These are phyloP conservation scores for Lepidium campestre DNA, from an alignment of 441 rosid genomes.

Conservation along the genomic window DNA sequence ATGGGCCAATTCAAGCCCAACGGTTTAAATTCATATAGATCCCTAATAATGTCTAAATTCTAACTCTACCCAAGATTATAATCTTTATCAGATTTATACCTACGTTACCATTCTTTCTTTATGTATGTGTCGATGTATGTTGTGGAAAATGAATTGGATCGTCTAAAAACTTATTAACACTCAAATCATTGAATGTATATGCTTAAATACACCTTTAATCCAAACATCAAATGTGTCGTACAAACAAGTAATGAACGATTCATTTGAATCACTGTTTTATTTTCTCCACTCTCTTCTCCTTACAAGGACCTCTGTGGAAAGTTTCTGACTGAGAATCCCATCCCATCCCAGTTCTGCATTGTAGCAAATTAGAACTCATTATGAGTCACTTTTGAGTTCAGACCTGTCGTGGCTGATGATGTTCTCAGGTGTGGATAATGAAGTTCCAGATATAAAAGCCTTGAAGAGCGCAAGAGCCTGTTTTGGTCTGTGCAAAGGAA, in stretches of 20 bases:
- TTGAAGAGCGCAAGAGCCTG: slow-evolving; percentile 67
- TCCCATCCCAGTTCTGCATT: not conserved
- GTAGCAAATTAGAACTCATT: not conserved
- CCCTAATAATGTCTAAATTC: not conserved
- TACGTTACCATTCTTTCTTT: not conserved
- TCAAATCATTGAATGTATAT: no score
- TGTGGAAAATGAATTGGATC: not conserved
- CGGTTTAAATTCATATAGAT: not conserved
- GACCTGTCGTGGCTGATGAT: slow-evolving; percentile 24
- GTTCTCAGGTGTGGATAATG: slow-evolving; percentile 40
- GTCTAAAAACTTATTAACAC: no score
- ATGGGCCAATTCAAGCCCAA: not conserved
- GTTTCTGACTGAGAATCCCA: not conserved
- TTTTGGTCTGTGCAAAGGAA: slow-evolving; percentile 79
- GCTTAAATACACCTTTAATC: not conserved
- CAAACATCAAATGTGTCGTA: not conserved
- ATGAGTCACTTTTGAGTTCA: slow-evolving; percentile 24
- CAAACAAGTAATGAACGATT: not conserved
- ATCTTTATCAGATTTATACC: not conserved
- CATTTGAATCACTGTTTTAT: not conserved
- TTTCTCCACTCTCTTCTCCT: not conserved
- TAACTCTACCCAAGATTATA: not conserved
- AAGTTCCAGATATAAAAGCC: slow-evolving; percentile 62
- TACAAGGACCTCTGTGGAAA: not conserved
- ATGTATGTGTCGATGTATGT: not conserved